phyloP scores from a whole-genome alignment of 306 rosid genomes.

The Glycine tomentella region DNA sequence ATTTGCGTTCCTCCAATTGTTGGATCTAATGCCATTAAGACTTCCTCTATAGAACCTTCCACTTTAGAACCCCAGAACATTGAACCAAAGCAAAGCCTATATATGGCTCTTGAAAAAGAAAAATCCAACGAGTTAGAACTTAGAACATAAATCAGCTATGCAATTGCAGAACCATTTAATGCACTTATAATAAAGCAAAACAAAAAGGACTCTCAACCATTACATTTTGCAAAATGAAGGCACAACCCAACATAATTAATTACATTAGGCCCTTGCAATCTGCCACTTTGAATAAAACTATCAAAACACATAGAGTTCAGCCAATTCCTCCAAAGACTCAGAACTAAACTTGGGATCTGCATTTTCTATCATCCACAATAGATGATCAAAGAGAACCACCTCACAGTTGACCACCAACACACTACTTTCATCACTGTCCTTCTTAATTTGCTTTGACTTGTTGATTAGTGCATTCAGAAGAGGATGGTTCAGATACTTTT shows the following conservation, averaged over 20 bases:
- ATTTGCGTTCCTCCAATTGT: background rate
- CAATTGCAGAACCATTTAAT: conserved; percentile 7
- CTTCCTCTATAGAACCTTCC: too few relatives aligned
- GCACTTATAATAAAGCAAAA: conserved; percentile 10
- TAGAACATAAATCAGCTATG: conserved; percentile 28
- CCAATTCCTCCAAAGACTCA: conserved; percentile 86
- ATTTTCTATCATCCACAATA: conserved; percentile 89
- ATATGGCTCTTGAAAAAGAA: background rate
- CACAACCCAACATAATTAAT: conserved; percentile 26
- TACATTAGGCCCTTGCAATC: conserved; percentile 2
- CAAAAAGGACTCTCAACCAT: conserved; percentile 13
- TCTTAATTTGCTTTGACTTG: conserved; percentile 54
- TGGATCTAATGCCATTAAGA: background rate
- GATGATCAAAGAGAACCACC: conserved; percentile 90
- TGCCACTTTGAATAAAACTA: conserved; percentile 1
- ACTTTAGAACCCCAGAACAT: too few relatives aligned
- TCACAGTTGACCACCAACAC: conserved; percentile 75
- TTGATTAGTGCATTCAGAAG: conserved; percentile 71
- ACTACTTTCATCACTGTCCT: conserved; percentile 36
- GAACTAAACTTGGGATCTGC: conserved; percentile 74
- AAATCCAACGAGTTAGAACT: conserved; percentile 15
- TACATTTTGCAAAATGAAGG: conserved; percentile 39
- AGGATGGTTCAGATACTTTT: conserved; percentile 75
- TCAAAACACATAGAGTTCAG: conserved; percentile 79
- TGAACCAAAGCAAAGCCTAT: background rate